Base-by-base conservation (phyloP, 768 basidiomycete species). In the Trametes villosa region DNA sequence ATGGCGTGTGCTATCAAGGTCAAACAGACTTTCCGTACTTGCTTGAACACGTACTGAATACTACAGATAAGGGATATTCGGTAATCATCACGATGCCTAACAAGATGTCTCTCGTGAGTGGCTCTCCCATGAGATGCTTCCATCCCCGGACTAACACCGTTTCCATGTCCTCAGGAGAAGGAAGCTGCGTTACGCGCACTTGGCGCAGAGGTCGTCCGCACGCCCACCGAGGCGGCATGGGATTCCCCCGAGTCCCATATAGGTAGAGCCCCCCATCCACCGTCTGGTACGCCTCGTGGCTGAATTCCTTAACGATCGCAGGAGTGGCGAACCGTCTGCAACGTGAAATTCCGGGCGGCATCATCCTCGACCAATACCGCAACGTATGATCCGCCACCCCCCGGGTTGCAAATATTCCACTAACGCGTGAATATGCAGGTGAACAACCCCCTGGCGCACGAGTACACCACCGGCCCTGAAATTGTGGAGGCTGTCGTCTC, bases 1-100 rank as follows among this genome's bases (percentile, higher is more conserved):
- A 83, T 98, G 81, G 88, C 92, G 0, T 92, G 93, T 67, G 94
- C 96, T 13, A 86, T 98, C 76, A 96, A 96, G 86, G 96, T 94
- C 69, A 62, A 54, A 62, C 59, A 44, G 53, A 53, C 30, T 49
- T 22, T 20, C 3, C 17, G 38, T 40, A 31, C 13, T 34, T 17
- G 41, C 63, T 72, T 42, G 69, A 73, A 77, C 60, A 68, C 71
- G 66, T 81, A 73, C 86, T 89, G 87, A 89, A 91, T 90, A 87
- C 86, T 81, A 75, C 75, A 86, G 84, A 84, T 85, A 87, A 93
- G 92, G 92, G 91, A 78, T 94, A 94, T 85, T 85, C 90, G 38
- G 87, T 92, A 62, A 90, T 94, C 70, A 94, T 94, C 74, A 89
- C 88, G 64, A 78, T 97, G 74, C 96, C 96, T 36, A 87, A 94